Evolutionary conservation across 2,329 filamentous ascomycete genomes (phyloP), one percentile per base, ranked within the genome.

Genomic region (Dactylellina cionopaga): DNA sequence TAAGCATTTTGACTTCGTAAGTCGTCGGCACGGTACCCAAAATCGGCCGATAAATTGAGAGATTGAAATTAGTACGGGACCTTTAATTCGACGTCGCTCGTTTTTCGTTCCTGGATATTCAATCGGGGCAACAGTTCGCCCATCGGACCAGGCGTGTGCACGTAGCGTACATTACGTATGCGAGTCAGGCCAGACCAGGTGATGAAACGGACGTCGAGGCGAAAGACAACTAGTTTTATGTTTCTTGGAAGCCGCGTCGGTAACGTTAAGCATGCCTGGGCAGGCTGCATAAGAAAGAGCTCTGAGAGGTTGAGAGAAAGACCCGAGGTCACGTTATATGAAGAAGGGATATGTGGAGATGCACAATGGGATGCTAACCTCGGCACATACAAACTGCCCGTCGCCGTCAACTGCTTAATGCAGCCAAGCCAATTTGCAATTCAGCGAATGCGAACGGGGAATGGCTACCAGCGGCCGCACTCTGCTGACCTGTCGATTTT

Each of bases 341-440:
- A 43, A 5, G 37, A 41, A 41, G 5, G 9, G n/a, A 41, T n/a
- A 41, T n/a, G 37, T 41, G 37, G 37, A 41, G 6, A 3, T 46
- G 43, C 31, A 25, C 15, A 15, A 19, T 19, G 9, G 24, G 7
- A 24, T 17, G 56, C 25, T 66, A 66, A 66, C 62, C 62, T 66
- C 62, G 62, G 62, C 62, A 39, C 13, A 43, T 43, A 25, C 17
- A 29, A 47, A 51, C 31, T 17, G 47, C 29, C 47, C 46, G 52
- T 33, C 31, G 41, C 51, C 41, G 62, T 39, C 25, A 66, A 27
- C 51, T 66, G 62, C 62, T 66, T 35, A 58, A 66, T 66, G 54
- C 41, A 35, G 60, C 31, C 31, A 65, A 54, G 49, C 51, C 44
- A 41, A 43, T 25, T 33, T 27, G 37, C 9, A 33, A 5, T 13